A percentile compares a stretch with the other conserved stretches of the same genome.
Evolutionary conservation across 2,329 filamentous ascomycete species (phyloP).

Genomic region (Fusarium acutatum): DNA sequence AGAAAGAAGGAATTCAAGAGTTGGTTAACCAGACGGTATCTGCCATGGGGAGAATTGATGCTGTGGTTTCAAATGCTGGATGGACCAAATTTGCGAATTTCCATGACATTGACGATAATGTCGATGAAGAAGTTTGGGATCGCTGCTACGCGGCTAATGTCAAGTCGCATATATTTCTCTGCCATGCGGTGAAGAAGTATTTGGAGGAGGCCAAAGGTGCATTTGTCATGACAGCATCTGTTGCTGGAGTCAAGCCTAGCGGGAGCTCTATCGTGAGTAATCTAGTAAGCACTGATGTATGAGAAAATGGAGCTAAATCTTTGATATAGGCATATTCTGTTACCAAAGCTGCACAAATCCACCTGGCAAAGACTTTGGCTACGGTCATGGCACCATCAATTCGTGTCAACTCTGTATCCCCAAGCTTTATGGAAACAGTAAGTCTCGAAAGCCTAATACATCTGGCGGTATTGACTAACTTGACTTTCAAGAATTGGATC

Average conservation of each 20-base stretch:
- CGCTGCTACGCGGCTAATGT: constrained; percentile 8
- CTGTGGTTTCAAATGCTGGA: constrained; percentile 1
- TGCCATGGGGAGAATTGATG: background rate
- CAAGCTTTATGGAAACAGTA: constrained; percentile 13
- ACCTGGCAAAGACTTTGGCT: constrained; percentile 2
- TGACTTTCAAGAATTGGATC: background rate
- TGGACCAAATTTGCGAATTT: constrained; percentile 15
- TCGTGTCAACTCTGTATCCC: constrained; percentile 10
- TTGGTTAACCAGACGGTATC: background rate
- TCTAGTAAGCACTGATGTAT: no score
- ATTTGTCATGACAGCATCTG: constrained; percentile 5
- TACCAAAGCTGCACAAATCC: constrained; percentile 2
- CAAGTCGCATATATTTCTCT: constrained; percentile 7
- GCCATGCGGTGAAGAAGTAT: background rate
- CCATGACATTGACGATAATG: background rate
- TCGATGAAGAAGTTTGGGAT: constrained; percentile 14
- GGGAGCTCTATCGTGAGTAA: background rate
- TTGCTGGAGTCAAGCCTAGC: constrained; percentile 3
- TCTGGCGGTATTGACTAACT: background rate
- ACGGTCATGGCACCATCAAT: constrained; percentile 7
- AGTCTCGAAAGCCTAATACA: accelerated
- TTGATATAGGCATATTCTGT: background rate
- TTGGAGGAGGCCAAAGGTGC: background rate
- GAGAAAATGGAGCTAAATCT: background rate
- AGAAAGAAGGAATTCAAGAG: background rate